phyloP scores from a whole-genome alignment of 73 alveolate species.

The Symbiodinium pilosum region DNA sequence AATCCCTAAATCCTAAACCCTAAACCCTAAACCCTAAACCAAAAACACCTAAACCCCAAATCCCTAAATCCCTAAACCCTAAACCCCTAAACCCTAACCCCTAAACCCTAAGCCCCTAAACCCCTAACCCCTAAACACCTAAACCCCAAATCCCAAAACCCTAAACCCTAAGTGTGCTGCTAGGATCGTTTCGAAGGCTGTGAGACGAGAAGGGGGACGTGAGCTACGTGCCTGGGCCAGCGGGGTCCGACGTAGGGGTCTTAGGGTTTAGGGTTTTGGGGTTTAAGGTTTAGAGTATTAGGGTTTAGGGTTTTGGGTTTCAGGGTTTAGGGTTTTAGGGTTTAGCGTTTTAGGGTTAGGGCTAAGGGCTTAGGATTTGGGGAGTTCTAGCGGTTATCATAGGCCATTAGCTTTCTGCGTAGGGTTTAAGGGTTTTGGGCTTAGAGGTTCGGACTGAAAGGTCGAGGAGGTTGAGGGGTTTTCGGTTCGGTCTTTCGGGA shows the following conservation, averaged over 20 bases:
- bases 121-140: neutral
- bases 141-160: neutral
- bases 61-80: neutral
- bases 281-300: too few species aligned
- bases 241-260: neutral
- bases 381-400: too few species aligned
- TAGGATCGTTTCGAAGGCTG: neutral
- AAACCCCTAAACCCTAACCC: neutral
- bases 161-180: neutral
- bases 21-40: neutral
- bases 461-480: too few species aligned
- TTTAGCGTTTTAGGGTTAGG: too few species aligned
- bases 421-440: too few species aligned
- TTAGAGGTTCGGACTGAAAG: too few species aligned
- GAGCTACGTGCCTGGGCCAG: neutral
- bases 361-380: neutral
- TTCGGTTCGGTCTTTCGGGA: too few species aligned
- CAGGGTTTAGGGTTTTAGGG: neutral
- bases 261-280: too few species aligned
- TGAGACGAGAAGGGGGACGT: neutral
- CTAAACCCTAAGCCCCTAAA: neutral
- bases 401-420: too few species aligned
- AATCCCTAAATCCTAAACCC: neutral
- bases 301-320: neutral
- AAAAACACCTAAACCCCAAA: neutral